These are phyloP conservation scores for Hymenoscyphus infarciens DNA, from an alignment of 2,329 filamentous ascomycete genomes.

Conservation along the genomic window DNA sequence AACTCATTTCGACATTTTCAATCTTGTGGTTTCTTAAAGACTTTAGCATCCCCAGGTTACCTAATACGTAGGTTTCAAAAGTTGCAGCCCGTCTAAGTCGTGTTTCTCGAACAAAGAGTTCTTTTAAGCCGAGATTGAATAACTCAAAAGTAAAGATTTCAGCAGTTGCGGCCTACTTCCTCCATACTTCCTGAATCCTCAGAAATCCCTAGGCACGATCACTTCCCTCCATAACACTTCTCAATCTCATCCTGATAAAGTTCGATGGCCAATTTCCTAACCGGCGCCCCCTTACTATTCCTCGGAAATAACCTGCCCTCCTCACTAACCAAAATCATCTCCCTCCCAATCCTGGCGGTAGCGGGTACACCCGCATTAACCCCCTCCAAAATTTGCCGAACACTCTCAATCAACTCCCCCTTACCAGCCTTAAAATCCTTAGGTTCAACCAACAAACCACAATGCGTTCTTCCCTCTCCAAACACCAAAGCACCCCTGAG, in stretches of 20 bases:
- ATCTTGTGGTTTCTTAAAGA: too few relatives aligned
- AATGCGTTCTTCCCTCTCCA: constrained; percentile 32
- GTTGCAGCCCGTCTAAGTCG: too few relatives aligned
- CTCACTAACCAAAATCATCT: constrained; percentile 18
- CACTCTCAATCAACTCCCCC: constrained; percentile 12
- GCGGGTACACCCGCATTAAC: constrained; percentile 21
- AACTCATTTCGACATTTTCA: too few relatives aligned
- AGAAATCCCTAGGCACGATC: too few relatives aligned
- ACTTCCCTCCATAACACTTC: not conserved
- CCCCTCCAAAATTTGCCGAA: constrained; percentile 22
- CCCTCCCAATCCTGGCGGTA: constrained; percentile 18
- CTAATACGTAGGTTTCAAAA: too few relatives aligned
- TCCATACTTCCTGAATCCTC: too few relatives aligned
- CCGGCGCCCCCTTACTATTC: constrained; percentile 16
- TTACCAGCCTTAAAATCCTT: constrained; percentile 3
- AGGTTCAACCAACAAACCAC: constrained; percentile 21
- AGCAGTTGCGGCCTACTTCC: too few relatives aligned
- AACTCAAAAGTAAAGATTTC: too few relatives aligned
- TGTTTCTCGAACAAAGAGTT: too few relatives aligned
- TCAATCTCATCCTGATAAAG: constrained; percentile 16
- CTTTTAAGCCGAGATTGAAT: too few relatives aligned
- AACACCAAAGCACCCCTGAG: constrained; percentile 37
- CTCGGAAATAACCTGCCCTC: constrained; percentile 18
- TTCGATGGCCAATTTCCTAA: constrained; percentile 11
- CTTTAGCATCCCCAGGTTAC: too few relatives aligned